Percentiles rank a stretch among this genome's conserved stretches.
Evolutionary conservation across 805 yeast genomes (phyloP).

Genomic region (Brettanomyces sp.): DNA sequence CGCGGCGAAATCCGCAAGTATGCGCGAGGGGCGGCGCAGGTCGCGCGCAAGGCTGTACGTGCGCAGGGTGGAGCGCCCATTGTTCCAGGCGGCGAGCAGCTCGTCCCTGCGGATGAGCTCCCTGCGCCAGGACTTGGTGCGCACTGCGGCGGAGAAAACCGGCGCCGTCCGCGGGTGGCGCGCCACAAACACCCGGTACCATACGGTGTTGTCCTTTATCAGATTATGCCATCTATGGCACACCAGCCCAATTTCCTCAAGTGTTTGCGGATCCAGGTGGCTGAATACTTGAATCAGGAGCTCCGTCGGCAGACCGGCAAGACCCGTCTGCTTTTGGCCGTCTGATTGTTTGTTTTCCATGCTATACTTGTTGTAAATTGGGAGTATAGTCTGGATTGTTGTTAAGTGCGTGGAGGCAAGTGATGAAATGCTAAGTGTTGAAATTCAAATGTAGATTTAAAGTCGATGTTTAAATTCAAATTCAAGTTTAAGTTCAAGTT

Average conservation of each 20-base stretch:
- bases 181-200: conserved; percentile 36
- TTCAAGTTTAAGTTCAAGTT: too few relatives aligned
- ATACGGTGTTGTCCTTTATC: conserved; percentile 35
- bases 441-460: too few relatives aligned
- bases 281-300: conserved; percentile 35
- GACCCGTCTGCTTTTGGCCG: too few relatives aligned
- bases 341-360: too few relatives aligned
- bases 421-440: too few relatives aligned
- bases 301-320: conserved; percentile 35
- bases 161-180: conserved; percentile 26
- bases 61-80: too few relatives aligned
- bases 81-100: conserved; percentile 27
- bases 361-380: too few relatives aligned
- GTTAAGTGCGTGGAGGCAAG: too few relatives aligned
- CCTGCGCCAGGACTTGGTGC: conserved; percentile 35
- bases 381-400: too few relatives aligned
- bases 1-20: conserved; percentile 19
- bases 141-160: conserved; percentile 34
- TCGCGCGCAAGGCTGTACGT: conserved; percentile 20
- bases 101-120: conserved; percentile 36
- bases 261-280: conserved; percentile 35
- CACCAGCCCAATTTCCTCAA: conserved; percentile 32
- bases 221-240: conserved; percentile 40
- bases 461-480: too few relatives aligned
- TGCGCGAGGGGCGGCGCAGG: conserved; percentile 12